These are phyloP conservation scores for Tricholoma terreum DNA, from an alignment of 768 basidiomycete genomes.

Conservation along the genomic window DNA sequence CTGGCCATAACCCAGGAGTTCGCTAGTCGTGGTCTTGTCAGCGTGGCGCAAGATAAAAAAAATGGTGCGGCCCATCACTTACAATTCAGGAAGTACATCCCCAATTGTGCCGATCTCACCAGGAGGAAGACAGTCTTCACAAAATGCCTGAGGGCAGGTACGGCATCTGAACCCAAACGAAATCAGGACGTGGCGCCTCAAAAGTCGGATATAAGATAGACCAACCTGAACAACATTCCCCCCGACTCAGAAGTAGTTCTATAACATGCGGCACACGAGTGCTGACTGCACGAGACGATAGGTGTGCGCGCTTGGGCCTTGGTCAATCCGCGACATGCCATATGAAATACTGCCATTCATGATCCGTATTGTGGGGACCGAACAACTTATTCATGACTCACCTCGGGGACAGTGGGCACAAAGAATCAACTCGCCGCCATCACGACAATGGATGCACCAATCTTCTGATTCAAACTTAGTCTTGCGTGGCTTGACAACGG, in stretches of 20 bases:
- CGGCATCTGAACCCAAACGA: slow-evolving; percentile 41
- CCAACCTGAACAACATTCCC: slow-evolving; percentile 57
- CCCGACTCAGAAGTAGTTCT: slow-evolving; percentile 46
- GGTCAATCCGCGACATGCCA: slow-evolving; percentile 42
- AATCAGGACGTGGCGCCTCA: not conserved
- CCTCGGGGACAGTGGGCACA: slow-evolving; percentile 56
- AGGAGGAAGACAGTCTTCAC: slow-evolving; percentile 56
- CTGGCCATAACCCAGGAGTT: slow-evolving; percentile 37
- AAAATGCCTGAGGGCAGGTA: slow-evolving; percentile 57
- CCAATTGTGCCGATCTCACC: slow-evolving; percentile 52
- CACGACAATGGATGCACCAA: slow-evolving; percentile 56
- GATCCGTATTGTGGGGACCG: not conserved
- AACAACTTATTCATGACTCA: slow-evolving; percentile 18
- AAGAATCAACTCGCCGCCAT: slow-evolving; percentile 51
- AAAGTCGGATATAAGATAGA: not conserved
- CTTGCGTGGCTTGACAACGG: slow-evolving; percentile 26
- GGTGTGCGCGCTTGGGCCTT: slow-evolving; percentile 24
- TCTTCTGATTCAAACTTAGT: slow-evolving; percentile 50
- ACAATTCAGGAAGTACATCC: slow-evolving; percentile 58
- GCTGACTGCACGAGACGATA: slow-evolving; percentile 44
- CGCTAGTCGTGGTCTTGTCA: slow-evolving; percentile 24
- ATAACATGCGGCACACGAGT: slow-evolving; percentile 43
- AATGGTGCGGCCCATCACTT: slow-evolving; percentile 15
- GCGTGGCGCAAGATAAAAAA: not conserved
- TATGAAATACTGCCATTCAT: slow-evolving; percentile 47